phyloP scores from a whole-genome alignment of 768 basidiomycete species.

The Cantharellus anzutake region DNA sequence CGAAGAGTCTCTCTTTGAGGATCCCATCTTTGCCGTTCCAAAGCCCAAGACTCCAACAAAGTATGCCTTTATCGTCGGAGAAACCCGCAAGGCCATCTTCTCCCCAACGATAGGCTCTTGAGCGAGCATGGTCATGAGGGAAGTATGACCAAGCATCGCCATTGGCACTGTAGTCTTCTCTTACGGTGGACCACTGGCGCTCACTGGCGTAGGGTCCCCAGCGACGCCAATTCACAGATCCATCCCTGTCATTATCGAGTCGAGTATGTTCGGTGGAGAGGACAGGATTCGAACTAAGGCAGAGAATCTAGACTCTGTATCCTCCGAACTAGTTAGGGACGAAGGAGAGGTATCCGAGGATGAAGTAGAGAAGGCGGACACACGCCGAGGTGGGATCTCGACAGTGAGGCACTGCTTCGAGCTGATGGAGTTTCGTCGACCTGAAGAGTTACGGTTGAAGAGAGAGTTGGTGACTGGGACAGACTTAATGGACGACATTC shows the following conservation, averaged over 20 bases:
- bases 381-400: too few species aligned
- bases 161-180: conserved; percentile 91
- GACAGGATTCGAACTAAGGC: neutral
- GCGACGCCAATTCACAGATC: conserved; percentile 84
- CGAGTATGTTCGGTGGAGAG: conserved; percentile 60
- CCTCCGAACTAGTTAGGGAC: neutral
- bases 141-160: conserved; percentile 94
- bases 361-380: neutral
- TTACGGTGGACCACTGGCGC: conserved; percentile 97
- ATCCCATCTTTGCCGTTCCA: conserved; percentile 93
- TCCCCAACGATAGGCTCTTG: conserved; percentile 93
- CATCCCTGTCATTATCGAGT: conserved; percentile 57
- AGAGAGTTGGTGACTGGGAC: too few species aligned
- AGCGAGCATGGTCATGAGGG: conserved; percentile 79
- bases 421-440: too few species aligned
- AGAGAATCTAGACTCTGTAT: neutral
- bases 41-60: conserved; percentile 75
- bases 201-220: conserved; percentile 97
- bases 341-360: neutral
- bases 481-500: too few species aligned
- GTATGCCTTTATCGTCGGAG: conserved; percentile 86
- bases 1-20: conserved; percentile 88
- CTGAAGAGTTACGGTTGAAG: too few species aligned
- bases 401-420: too few species aligned
- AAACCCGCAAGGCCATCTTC: conserved; percentile 95